Conservation (phyloP, 2,329 filamentous ascomycete genomes). For the Fusarium oligoseptatum region DNA sequence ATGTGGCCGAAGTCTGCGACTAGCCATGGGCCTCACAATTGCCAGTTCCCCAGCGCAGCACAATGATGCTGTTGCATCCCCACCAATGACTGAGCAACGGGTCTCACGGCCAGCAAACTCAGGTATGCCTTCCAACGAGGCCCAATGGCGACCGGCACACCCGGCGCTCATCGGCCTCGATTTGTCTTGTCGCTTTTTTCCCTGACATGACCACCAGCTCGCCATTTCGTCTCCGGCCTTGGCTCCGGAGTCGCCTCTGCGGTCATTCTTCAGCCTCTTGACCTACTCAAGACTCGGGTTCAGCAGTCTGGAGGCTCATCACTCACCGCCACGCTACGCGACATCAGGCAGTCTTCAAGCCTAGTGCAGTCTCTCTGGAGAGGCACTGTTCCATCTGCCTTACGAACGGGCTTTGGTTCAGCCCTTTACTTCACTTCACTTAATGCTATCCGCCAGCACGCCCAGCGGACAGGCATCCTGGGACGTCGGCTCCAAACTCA, state of each 20-base stretch:
- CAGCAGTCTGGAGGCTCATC: slow-evolving; percentile 85
- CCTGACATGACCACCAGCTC: slow-evolving; percentile 63
- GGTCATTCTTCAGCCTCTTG: slow-evolving; percentile 91
- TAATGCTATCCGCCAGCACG: slow-evolving; percentile 82
- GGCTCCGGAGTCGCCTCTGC: slow-evolving; percentile 89
- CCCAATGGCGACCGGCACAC: slow-evolving; percentile 6
- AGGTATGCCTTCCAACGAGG: slow-evolving; percentile 38
- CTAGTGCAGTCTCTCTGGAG: slow-evolving; percentile 85
- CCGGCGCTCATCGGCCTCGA: slow-evolving; percentile 5
- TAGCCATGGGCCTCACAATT: slow-evolving; percentile 45
- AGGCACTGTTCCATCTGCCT: slow-evolving; percentile 90
- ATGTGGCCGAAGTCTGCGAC: slow-evolving; percentile 39
- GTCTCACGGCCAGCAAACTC: slow-evolving; percentile 42
- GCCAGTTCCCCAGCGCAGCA: slow-evolving; percentile 39
- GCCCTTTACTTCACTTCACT: slow-evolving; percentile 94
- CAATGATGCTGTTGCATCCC: slow-evolving; percentile 33
- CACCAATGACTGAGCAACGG: slow-evolving; percentile 34
- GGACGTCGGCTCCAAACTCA: slow-evolving; percentile 39
- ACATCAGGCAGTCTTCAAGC: slow-evolving; percentile 69
- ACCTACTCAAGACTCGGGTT: slow-evolving; percentile 95
- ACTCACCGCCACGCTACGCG: slow-evolving; percentile 58
- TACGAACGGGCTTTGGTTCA: slow-evolving; percentile 92
- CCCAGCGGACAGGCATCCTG: slow-evolving; percentile 51
- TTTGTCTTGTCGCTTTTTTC: slow-evolving; percentile 3
- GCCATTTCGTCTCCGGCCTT: slow-evolving; percentile 91